Percentiles rank a stretch among this genome's conserved stretches.
Evolutionary conservation across 352 stramenopile genomes (phyloP).

Genomic region (Phytophthora litchii): DNA sequence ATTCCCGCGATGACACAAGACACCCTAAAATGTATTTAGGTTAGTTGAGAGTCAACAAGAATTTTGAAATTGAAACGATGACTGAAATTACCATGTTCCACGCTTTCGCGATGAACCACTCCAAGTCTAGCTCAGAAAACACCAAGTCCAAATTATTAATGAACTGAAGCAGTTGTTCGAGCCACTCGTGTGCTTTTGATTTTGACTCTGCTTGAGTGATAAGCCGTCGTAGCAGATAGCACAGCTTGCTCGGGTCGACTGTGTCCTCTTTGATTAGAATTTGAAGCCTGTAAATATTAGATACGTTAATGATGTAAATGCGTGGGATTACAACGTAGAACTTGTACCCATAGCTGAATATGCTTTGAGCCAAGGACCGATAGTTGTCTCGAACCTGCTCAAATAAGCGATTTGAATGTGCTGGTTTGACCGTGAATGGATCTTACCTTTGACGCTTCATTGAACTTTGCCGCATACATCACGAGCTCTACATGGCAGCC

Average conservation of each 20-base stretch:
- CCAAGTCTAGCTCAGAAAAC: conserved; percentile 53
- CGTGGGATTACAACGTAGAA: background rate
- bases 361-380: conserved; percentile 48
- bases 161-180: conserved; percentile 70
- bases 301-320: background rate
- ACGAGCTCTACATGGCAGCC: conserved; percentile 54
- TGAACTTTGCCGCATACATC: conserved; percentile 57
- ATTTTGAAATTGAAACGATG: background rate
- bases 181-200: conserved; percentile 50
- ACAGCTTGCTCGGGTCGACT: conserved; percentile 41
- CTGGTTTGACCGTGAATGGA: background rate
- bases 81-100: conserved; percentile 72
- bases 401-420: conserved; percentile 5
- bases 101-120: conserved; percentile 77
- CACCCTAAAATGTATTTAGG: conserved; percentile 28
- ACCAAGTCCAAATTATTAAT: conserved; percentile 49
- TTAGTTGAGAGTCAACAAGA: conserved; percentile 10
- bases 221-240: conserved; percentile 69
- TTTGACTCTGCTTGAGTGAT: conserved; percentile 60
- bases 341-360: conserved; percentile 68
- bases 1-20: conserved; percentile 39
- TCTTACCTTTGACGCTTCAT: conserved; percentile 51
- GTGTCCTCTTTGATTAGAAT: conserved; percentile 51
- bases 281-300: conserved; percentile 54
- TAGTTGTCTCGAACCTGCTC: conserved; percentile 61